A percentile compares a stretch with the other conserved stretches of the same genome.
These are phyloP conservation scores for Lasiodiplodia sp. DNA, from an alignment of 2,329 filamentous ascomycete species.

Conservation along the genomic window DNA sequence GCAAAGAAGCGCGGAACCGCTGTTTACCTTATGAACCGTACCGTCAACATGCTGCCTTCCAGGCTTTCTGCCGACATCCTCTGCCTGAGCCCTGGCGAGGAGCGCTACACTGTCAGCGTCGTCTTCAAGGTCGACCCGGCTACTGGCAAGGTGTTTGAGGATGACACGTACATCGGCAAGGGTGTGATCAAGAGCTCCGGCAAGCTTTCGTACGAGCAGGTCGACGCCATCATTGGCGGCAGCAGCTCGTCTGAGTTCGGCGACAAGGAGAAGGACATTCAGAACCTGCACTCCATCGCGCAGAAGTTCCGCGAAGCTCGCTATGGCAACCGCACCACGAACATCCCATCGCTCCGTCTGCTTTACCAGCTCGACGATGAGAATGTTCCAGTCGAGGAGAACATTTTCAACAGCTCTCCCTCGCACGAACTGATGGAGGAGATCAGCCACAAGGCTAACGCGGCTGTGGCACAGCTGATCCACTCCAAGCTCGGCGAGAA, in stretches of 20 bases:
- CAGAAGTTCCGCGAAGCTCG: conserved; percentile 91
- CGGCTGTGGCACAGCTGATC: conserved; percentile 85
- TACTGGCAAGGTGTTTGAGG: conserved; percentile 79
- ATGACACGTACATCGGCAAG: conserved; percentile 93
- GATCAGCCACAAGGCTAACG: conserved; percentile 90
- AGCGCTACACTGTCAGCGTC: conserved; percentile 89
- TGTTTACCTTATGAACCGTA: conserved; percentile 92
- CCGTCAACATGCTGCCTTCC: conserved; percentile 83
- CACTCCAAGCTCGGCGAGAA: conserved; percentile 83
- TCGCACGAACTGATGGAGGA: conserved; percentile 96
- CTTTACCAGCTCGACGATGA: conserved; percentile 96
- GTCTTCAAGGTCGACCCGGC: conserved; percentile 88
- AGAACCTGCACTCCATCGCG: conserved; percentile 79
- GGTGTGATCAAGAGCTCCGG: conserved; percentile 90
- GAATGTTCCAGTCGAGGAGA: conserved; percentile 95
- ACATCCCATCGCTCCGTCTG: conserved; percentile 84
- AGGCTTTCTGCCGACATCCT: conserved; percentile 87
- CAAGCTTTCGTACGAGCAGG: conserved; percentile 83
- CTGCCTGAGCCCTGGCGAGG: conserved; percentile 84
- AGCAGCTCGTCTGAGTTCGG: conserved; percentile 67
- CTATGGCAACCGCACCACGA: conserved; percentile 78
- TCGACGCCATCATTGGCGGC: conserved; percentile 80
- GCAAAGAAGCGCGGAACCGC: conserved; percentile 97
- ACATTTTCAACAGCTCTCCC: conserved; percentile 89
- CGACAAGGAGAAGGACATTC: conserved; percentile 76